phyloP scores from a whole-genome alignment of 352 stramenopile species.

The Elongisporangium senticosum region DNA sequence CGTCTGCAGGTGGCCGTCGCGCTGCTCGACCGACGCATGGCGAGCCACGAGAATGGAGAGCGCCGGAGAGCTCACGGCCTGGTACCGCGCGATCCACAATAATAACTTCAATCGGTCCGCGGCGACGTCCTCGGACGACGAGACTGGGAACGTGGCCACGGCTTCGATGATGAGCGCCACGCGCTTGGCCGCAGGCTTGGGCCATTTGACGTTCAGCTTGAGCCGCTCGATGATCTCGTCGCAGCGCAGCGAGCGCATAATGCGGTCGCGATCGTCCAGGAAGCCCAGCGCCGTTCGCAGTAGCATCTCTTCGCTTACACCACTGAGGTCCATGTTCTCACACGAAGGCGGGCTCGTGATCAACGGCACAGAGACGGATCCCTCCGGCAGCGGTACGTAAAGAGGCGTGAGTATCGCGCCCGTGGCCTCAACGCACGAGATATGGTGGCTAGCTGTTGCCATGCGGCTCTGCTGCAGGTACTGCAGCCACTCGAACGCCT shows the following conservation, averaged over 20 bases:
- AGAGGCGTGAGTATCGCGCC: slow-evolving; percentile 49
- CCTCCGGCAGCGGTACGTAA: slow-evolving; percentile 19
- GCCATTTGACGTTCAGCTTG: slow-evolving; percentile 72
- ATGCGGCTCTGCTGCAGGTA: slow-evolving; percentile 50
- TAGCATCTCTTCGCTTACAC: slow-evolving; percentile 19
- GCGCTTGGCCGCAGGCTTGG: slow-evolving; percentile 60
- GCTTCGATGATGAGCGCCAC: slow-evolving; percentile 61
- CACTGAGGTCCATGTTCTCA: slow-evolving; percentile 7
- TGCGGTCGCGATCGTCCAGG: slow-evolving; percentile 17
- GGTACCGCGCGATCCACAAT: slow-evolving; percentile 66
- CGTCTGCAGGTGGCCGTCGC: slow-evolving; percentile 19
- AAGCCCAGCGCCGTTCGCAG: slow-evolving; percentile 32
- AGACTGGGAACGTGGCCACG: slow-evolving; percentile 40
- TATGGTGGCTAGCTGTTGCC: slow-evolving; percentile 29
- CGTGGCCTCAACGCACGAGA: slow-evolving; percentile 52
- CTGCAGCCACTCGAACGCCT: slow-evolving; percentile 22
- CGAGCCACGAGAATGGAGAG: slow-evolving; percentile 44
- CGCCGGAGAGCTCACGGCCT: slow-evolving; percentile 41
- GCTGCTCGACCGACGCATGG: slow-evolving; percentile 8
- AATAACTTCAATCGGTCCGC: slow-evolving; percentile 44
- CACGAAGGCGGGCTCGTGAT: background rate
- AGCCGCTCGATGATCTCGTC: slow-evolving; percentile 63
- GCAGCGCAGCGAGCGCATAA: slow-evolving; percentile 17
- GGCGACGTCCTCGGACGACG: slow-evolving; percentile 2
- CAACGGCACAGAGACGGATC: background rate